Evolutionary conservation across 192 early-diverging fungal species (phyloP).

Genomic region (Coemansia sp.): DNA sequence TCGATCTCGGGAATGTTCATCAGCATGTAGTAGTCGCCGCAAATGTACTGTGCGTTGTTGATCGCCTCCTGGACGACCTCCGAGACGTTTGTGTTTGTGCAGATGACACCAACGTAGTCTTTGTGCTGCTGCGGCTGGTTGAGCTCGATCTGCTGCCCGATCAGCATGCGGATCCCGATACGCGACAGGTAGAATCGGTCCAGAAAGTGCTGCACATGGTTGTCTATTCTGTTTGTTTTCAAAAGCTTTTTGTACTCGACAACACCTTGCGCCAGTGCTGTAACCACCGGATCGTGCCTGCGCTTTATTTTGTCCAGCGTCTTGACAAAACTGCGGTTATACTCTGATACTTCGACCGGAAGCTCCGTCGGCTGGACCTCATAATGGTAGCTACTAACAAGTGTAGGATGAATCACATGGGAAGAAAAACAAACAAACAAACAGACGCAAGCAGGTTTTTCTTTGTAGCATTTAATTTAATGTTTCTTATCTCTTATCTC

Average conservation of each 20-base stretch:
- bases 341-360: slow-evolving; percentile 69
- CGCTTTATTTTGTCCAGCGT: slow-evolving; percentile 90
- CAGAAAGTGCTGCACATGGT: slow-evolving; percentile 84
- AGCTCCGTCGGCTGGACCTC: slow-evolving; percentile 55
- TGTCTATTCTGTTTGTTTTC: slow-evolving; percentile 56
- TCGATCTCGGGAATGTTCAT: slow-evolving; percentile 79
- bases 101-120: slow-evolving; percentile 93
- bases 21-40: slow-evolving; percentile 88
- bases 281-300: slow-evolving; percentile 90
- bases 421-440: neutral
- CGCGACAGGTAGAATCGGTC: slow-evolving; percentile 97
- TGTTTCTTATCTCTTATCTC: neutral
- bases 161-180: slow-evolving; percentile 97
- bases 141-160: slow-evolving; percentile 81
- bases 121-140: slow-evolving; percentile 60
- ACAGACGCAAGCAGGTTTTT: no score
- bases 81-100: slow-evolving; percentile 79
- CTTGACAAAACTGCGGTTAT: slow-evolving; percentile 83
- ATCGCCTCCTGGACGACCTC: slow-evolving; percentile 86
- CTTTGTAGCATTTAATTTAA: neutral
- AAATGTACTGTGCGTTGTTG: slow-evolving; percentile 86
- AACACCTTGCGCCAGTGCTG: slow-evolving; percentile 91
- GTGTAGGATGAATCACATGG: neutral
- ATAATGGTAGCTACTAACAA: slow-evolving; percentile 53
- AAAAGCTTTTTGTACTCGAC: slow-evolving; percentile 81